Percentiles rank a stretch among this genome's conserved stretches.
These are phyloP conservation scores for Solanum corneliomulleri DNA, from an alignment of 257 asterid species.

Conservation along the genomic window DNA sequence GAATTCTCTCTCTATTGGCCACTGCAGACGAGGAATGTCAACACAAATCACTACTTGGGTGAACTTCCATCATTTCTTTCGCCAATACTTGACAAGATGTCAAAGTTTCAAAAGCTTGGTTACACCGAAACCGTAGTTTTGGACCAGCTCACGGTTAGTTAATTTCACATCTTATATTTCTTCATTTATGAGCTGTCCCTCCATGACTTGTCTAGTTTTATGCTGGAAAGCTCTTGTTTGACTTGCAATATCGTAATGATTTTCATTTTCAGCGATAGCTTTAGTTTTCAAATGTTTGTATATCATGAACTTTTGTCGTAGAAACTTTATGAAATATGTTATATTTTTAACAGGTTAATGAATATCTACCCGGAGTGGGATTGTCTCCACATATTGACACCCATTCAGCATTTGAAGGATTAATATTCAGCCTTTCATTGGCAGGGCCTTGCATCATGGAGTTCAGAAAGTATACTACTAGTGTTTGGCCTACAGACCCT, in stretches of 20 bases:
- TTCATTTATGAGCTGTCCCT: not conserved
- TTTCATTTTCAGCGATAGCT: not conserved
- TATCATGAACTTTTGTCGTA: not conserved
- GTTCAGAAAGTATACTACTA: conserved; percentile 65
- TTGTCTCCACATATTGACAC: conserved; percentile 96
- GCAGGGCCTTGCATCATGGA: conserved; percentile 98
- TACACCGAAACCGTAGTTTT: conserved; percentile 22
- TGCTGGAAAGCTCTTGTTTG: not conserved
- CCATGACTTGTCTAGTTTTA: not conserved
- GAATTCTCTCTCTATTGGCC: not conserved
- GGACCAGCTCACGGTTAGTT: conserved; percentile 83
- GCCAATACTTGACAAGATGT: conserved; percentile 47
- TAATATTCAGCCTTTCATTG: conserved; percentile 85
- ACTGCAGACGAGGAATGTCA: conserved; percentile 77
- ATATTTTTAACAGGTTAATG: conserved; percentile 72
- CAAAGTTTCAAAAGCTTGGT: conserved; percentile 34
- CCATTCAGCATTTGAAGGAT: conserved; percentile 89
- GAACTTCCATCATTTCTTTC: conserved; percentile 73
- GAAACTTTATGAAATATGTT: not conserved
- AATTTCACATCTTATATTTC: not conserved
- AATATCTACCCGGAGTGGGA: conserved; percentile 90
- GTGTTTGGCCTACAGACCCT: conserved; percentile 38
- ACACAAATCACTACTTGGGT: conserved; percentile 67
- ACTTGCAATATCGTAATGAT: not conserved
- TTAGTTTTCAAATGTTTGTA: not conserved